Evolutionary conservation across 352 stramenopile species (phyloP).

Genomic region (Phytophthora foliorum): DNA sequence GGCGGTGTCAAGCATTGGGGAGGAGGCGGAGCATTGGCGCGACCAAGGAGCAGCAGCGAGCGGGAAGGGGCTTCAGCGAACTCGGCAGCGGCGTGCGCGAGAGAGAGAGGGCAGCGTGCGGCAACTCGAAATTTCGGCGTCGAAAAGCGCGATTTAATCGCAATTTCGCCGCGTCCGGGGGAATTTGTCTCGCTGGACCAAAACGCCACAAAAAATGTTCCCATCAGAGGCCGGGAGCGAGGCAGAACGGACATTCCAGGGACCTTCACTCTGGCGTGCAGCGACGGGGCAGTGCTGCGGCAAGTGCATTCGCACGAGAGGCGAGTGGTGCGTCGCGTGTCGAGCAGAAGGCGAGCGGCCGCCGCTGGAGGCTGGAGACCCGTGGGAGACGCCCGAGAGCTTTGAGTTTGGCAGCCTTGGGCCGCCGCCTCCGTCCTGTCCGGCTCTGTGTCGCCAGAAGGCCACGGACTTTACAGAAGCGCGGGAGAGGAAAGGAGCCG

Average conservation of each 20-base stretch:
- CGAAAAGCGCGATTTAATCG: slow-evolving; percentile 12
- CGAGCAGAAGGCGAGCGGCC: slow-evolving; percentile 7
- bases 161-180: slow-evolving; percentile 17
- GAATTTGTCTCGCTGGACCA: slow-evolving; percentile 33
- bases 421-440: slow-evolving; percentile 38
- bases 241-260: neutral
- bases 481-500: slow-evolving; percentile 28
- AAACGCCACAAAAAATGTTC: slow-evolving; percentile 16
- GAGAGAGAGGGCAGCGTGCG: neutral
- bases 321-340: slow-evolving; percentile 8
- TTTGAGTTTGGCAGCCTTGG: slow-evolving; percentile 42
- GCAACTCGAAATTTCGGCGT: neutral
- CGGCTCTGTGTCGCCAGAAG: slow-evolving; percentile 48
- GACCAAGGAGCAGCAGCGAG: slow-evolving; percentile 4
- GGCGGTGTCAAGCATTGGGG: slow-evolving; percentile 7
- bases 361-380: neutral
- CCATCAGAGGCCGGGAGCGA: slow-evolving; percentile 1
- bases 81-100: slow-evolving; percentile 12
- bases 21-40: neutral
- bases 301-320: slow-evolving; percentile 9
- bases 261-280: slow-evolving; percentile 11
- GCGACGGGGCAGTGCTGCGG: slow-evolving; percentile 4
- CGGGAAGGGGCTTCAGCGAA: neutral
- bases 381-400: slow-evolving; percentile 15
- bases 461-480: slow-evolving; percentile 44